These are phyloP conservation scores for Kingdonia uniflora DNA, from an alignment of 164 flowering plant genomes.

Conservation along the genomic window DNA sequence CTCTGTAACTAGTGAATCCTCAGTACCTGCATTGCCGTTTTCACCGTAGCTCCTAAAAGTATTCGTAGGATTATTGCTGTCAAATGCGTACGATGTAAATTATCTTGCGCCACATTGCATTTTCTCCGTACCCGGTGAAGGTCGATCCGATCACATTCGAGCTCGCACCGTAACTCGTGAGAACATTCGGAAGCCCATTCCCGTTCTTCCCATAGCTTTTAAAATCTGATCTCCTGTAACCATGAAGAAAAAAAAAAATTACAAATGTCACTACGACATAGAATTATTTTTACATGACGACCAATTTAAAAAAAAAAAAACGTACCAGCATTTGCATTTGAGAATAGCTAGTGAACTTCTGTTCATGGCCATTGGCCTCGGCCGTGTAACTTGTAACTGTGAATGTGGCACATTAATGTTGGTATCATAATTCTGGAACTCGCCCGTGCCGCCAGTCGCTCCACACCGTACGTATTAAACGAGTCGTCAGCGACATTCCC, in stretches of 20 bases:
- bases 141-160: slow-evolving; percentile 47
- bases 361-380: slow-evolving; percentile 33
- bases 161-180: slow-evolving; percentile 33
- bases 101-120: slow-evolving; percentile 41
- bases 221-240: slow-evolving; percentile 29
- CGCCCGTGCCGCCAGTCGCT: slow-evolving; percentile 59
- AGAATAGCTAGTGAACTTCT: slow-evolving; percentile 39
- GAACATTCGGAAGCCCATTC: slow-evolving; percentile 30
- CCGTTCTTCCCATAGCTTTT: slow-evolving; percentile 50
- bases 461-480: slow-evolving; percentile 48
- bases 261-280: no score
- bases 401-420: slow-evolving; percentile 54
- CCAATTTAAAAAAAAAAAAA: no score
- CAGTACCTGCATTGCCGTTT: slow-evolving; percentile 31
- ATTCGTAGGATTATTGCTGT: slow-evolving; percentile 50
- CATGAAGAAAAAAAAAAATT: no score
- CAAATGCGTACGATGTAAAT: slow-evolving; percentile 37
- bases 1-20: slow-evolving; percentile 49
- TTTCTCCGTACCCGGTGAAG: slow-evolving; percentile 45
- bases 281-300: no score
- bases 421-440: slow-evolving; percentile 42
- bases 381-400: slow-evolving; percentile 41
- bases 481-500: slow-evolving; percentile 45
- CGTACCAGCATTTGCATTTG: slow-evolving; percentile 39
- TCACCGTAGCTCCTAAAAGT: slow-evolving; percentile 49